These are phyloP conservation scores for Piper longum DNA, from an alignment of 164 flowering plant genomes.

Conservation along the genomic window DNA sequence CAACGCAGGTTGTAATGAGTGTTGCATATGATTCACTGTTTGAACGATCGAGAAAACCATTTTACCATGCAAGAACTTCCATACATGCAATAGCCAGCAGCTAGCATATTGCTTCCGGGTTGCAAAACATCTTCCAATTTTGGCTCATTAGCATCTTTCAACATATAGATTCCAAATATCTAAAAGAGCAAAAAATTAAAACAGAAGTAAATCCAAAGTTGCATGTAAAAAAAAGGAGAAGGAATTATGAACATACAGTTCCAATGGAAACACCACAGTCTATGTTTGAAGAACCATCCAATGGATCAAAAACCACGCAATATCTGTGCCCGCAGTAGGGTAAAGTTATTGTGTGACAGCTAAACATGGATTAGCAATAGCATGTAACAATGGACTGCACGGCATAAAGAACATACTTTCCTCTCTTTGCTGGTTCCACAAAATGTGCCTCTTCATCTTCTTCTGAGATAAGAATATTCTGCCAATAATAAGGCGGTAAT, in stretches of 20 bases:
- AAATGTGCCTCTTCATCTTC: conserved; percentile 96
- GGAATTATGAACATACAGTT: conserved; percentile 41
- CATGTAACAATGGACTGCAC: background rate
- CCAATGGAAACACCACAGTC: conserved; percentile 99
- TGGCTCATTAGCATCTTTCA: conserved; percentile 44
- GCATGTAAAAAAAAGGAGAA: background rate
- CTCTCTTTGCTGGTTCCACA: conserved; percentile 70
- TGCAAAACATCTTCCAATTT: conserved; percentile 65
- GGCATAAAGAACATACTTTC: conserved; percentile 40
- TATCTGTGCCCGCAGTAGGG: conserved; percentile 34
- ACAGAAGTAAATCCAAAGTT: background rate
- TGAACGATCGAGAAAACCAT: background rate
- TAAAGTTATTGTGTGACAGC: background rate
- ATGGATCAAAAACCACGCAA: conserved; percentile 83
- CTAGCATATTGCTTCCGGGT: conserved; percentile 85
- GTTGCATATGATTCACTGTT: background rate
- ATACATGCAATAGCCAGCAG: conserved; percentile 99
- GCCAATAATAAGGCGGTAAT: conserved; percentile 3
- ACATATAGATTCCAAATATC: conserved; percentile 79
- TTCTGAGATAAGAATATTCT: conserved; percentile 93
- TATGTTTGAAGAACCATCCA: conserved; percentile 98
- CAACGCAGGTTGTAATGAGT: background rate
- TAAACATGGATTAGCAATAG: background rate
- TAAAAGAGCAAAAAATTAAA: conserved; percentile 11
- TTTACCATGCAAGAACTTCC: conserved; percentile 97